phyloP scores from a whole-genome alignment of 2,329 filamentous ascomycete species.

The Botrytis cinerea region DNA sequence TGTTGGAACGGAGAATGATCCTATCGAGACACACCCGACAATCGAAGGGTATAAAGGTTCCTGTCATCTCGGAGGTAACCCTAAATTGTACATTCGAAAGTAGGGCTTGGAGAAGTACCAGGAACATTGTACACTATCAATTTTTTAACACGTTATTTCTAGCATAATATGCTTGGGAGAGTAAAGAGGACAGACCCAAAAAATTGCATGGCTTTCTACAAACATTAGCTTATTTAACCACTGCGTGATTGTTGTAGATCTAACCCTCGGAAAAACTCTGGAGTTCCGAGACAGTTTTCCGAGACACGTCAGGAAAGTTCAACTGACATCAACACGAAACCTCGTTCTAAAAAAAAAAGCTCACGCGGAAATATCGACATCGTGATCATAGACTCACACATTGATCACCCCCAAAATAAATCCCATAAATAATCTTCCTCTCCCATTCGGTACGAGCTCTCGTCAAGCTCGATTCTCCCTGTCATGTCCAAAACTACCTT shows the following conservation, averaged over 20 bases:
- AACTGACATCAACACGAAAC: slow-evolving; percentile 23
- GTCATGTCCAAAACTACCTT: slow-evolving; percentile 77
- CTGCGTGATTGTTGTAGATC: neutral
- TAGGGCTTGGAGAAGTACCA: neutral
- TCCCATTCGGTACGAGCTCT: slow-evolving; percentile 19
- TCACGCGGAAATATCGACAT: slow-evolving; percentile 23
- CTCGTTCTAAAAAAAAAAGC: slow-evolving; percentile 21
- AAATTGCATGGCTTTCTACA: neutral
- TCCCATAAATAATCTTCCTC: slow-evolving; percentile 20
- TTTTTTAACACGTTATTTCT: neutral
- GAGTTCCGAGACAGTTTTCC: slow-evolving; percentile 9
- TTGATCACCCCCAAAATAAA: neutral
- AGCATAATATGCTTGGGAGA: neutral
- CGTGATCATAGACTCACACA: slow-evolving; percentile 23
- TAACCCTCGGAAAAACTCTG: slow-evolving; percentile 8
- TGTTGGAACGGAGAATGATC: neutral
- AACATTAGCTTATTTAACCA: neutral
- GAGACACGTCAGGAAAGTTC: slow-evolving; percentile 15
- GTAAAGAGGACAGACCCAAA: neutral
- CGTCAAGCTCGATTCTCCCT: slow-evolving; percentile 15
- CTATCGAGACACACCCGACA: neutral
- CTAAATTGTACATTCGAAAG: neutral
- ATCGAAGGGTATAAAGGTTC: accelerated
- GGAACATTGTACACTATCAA: neutral
- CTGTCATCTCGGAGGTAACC: neutral